Conservation (phyloP, 805 yeast species). For the Ogataea pini region DNA sequence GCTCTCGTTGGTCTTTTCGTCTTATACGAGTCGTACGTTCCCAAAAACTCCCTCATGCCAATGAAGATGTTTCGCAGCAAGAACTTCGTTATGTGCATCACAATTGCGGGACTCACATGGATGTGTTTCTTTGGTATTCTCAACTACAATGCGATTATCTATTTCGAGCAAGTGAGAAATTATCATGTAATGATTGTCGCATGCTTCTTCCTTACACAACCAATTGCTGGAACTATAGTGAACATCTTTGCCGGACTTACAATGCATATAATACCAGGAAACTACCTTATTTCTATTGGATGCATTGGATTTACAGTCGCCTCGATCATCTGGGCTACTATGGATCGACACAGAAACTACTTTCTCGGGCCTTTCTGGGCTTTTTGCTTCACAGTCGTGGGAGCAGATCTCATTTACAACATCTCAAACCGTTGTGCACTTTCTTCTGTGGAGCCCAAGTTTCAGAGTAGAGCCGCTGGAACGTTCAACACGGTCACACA, state of each 20-base stretch:
- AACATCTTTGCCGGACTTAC: slow-evolving; percentile 48
- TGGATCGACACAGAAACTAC: slow-evolving; percentile 36
- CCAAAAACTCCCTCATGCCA: slow-evolving; percentile 49
- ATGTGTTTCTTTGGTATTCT: slow-evolving; percentile 43
- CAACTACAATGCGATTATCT: slow-evolving; percentile 42
- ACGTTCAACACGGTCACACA: slow-evolving; percentile 47
- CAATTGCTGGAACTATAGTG: slow-evolving; percentile 43
- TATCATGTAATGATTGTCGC: slow-evolving; percentile 44
- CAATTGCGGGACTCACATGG: slow-evolving; percentile 41
- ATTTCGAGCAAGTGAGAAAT: slow-evolving; percentile 42
- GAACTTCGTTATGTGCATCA: slow-evolving; percentile 43
- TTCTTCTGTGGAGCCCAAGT: slow-evolving; percentile 39
- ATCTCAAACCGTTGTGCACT: slow-evolving; percentile 46
- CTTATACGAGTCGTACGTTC: slow-evolving; percentile 41
- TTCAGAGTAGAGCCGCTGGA: slow-evolving; percentile 51
- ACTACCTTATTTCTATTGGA: slow-evolving; percentile 38
- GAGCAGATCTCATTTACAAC: slow-evolving; percentile 50
- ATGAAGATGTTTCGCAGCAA: slow-evolving; percentile 41
- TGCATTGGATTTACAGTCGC: slow-evolving; percentile 38
- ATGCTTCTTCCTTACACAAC: slow-evolving; percentile 45
- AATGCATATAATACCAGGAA: slow-evolving; percentile 46
- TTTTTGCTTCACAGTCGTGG: slow-evolving; percentile 41
- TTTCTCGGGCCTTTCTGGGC: slow-evolving; percentile 51
- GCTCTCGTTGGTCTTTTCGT: slow-evolving; percentile 36
- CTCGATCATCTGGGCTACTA: slow-evolving; percentile 45